Conservation (phyloP, 2,329 filamentous ascomycete genomes). For the Colletotrichum horii region DNA sequence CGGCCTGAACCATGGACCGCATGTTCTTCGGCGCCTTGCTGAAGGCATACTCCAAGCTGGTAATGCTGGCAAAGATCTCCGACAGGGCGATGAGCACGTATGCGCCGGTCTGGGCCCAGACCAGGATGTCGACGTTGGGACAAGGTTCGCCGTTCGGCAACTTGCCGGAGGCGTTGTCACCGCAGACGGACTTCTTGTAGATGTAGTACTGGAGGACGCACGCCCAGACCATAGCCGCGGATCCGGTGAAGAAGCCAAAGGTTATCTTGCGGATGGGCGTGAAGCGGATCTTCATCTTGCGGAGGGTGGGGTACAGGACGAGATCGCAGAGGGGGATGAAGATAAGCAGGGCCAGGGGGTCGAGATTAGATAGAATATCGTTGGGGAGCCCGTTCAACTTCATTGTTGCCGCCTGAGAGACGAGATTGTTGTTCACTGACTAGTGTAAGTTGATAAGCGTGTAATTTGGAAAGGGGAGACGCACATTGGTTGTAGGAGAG, state of each 20-base stretch:
- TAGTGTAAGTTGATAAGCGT: conserved; percentile 23
- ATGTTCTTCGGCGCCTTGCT: conserved; percentile 80
- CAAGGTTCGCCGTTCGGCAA: conserved; percentile 32
- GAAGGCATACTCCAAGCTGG: conserved; percentile 75
- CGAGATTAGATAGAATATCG: conserved; percentile 76
- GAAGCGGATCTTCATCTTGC: conserved; percentile 68
- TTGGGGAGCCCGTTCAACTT: conserved; percentile 74
- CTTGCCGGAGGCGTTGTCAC: conserved; percentile 40
- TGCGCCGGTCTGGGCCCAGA: conserved; percentile 62
- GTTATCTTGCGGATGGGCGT: conserved; percentile 80
- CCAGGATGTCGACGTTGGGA: conserved; percentile 60
- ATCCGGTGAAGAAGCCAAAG: conserved; percentile 69
- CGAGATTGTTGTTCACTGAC: conserved; percentile 59
- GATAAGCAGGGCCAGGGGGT: conserved; percentile 81
- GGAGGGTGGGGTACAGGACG: conserved; percentile 70
- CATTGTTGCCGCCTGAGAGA: conserved; percentile 70
- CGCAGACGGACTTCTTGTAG: conserved; percentile 68
- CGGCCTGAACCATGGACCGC: conserved; percentile 72
- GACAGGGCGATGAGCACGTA: conserved; percentile 55
- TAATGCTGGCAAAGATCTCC: conserved; percentile 56
- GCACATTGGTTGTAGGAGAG: conserved; percentile 51
- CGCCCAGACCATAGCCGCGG: conserved; percentile 63
- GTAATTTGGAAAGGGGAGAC: neutral
- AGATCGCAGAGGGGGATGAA: conserved; percentile 76
- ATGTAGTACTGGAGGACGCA: conserved; percentile 63